Percentiles rank a stretch among this genome's conserved stretches.
Evolutionary conservation across 768 basidiomycete genomes (phyloP).

Genomic region (Termitomyces sp.): DNA sequence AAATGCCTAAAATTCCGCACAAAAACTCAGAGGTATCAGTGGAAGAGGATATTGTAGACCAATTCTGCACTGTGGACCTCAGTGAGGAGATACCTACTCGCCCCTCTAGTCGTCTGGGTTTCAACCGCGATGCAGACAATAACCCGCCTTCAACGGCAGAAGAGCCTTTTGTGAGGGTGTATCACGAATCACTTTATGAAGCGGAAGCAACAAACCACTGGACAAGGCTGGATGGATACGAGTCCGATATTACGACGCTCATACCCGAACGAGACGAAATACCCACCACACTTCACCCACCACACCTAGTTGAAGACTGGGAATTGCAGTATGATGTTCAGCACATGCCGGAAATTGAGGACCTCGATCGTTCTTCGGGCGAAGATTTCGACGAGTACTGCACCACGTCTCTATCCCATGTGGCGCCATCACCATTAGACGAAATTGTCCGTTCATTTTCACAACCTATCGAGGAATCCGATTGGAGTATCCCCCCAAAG

Average conservation of each 20-base stretch:
- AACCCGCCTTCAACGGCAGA: slow-evolving; percentile 5
- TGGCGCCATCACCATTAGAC: not conserved
- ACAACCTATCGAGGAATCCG: slow-evolving; percentile 10
- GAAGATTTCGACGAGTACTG: slow-evolving; percentile 17
- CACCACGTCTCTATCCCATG: slow-evolving; percentile 8
- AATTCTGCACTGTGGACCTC: slow-evolving; percentile 8
- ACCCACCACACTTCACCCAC: not conserved
- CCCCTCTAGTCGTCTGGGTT: slow-evolving; percentile 44
- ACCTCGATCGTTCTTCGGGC: slow-evolving; percentile 16
- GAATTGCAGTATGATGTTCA: slow-evolving; percentile 4
- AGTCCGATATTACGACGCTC: slow-evolving; percentile 17
- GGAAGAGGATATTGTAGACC: slow-evolving; percentile 20
- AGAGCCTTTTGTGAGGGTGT: not conserved
- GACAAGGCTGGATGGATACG: not conserved
- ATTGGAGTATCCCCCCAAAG: slow-evolving; percentile 21
- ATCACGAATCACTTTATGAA: not conserved
- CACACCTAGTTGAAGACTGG: slow-evolving; percentile 10
- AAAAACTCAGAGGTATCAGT: slow-evolving; percentile 5
- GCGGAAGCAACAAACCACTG: slow-evolving; percentile 1
- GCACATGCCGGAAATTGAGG: slow-evolving; percentile 14
- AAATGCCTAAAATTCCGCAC: not conserved
- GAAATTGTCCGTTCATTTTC: slow-evolving; percentile 7
- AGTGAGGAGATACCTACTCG: slow-evolving; percentile 29
- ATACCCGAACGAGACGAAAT: slow-evolving; percentile 5
- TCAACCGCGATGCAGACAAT: slow-evolving; percentile 21